These are phyloP conservation scores for Rosa lucieae DNA, from an alignment of 306 rosid genomes.

Conservation along the genomic window DNA sequence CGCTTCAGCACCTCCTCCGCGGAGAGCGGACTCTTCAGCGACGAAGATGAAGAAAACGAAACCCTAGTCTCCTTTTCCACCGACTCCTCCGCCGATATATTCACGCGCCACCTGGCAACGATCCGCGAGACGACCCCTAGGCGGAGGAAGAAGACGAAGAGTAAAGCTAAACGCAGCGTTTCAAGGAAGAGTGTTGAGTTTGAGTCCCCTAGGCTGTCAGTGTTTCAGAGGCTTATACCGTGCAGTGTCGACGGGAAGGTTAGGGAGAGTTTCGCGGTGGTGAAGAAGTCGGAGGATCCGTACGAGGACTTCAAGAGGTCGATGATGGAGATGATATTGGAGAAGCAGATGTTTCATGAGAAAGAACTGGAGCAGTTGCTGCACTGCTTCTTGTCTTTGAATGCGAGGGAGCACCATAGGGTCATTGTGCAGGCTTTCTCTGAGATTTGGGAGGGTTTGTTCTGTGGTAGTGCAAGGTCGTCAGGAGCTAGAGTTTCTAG, in stretches of 20 bases:
- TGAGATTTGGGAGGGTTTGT: conserved; percentile 51
- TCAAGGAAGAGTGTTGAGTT: conserved; percentile 10
- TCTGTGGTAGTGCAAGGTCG: conserved; percentile 29
- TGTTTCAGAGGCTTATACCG: conserved; percentile 53
- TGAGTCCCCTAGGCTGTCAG: conserved; percentile 46
- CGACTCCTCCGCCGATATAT: conserved; percentile 28
- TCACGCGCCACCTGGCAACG: conserved; percentile 27
- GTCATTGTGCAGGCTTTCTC: conserved; percentile 47
- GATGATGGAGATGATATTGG: conserved; percentile 65
- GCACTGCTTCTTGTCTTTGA: conserved; percentile 51
- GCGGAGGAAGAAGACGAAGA: conserved; percentile 23
- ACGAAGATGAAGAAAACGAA: conserved; percentile 53
- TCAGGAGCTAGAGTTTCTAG: conserved; percentile 17
- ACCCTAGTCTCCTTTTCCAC: conserved; percentile 57
- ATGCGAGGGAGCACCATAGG: conserved; percentile 36
- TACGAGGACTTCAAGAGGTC: conserved; percentile 59
- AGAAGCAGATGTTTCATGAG: conserved; percentile 54
- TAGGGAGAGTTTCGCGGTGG: conserved; percentile 59
- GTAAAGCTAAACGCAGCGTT: conserved; percentile 21
- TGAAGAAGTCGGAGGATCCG: conserved; percentile 62
- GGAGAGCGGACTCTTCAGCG: conserved; percentile 51
- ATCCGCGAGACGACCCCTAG: conserved; percentile 29
- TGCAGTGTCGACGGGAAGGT: conserved; percentile 57
- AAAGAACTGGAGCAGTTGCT: conserved; percentile 51
- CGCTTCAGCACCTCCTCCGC: conserved; percentile 58